These are phyloP conservation scores for Furcasterigmium furcatum DNA, from an alignment of 2,329 filamentous ascomycete genomes.

Conservation along the genomic window DNA sequence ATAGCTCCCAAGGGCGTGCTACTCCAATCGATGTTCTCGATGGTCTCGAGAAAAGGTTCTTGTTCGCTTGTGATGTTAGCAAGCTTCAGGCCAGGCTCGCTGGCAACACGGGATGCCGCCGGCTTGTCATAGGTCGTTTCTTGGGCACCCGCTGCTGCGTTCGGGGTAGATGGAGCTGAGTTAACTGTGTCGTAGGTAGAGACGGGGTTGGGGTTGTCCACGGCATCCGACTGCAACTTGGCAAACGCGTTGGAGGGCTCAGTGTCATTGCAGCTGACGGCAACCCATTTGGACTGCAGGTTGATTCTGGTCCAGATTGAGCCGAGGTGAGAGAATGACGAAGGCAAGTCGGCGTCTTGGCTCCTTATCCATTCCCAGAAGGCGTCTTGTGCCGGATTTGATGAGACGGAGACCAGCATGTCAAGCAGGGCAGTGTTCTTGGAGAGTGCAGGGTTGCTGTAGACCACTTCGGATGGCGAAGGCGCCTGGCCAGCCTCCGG, in stretches of 20 bases:
- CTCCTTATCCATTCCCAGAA: slow-evolving; percentile 37
- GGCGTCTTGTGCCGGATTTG: slow-evolving; percentile 21
- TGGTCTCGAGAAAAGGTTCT: slow-evolving; percentile 33
- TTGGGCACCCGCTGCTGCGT: background rate
- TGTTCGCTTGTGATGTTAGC: slow-evolving; percentile 29
- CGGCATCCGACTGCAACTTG: too few relatives aligned
- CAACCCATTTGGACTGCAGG: slow-evolving; percentile 29
- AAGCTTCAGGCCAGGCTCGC: slow-evolving; percentile 25
- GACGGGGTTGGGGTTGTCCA: too few relatives aligned
- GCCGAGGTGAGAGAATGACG: slow-evolving; percentile 25
- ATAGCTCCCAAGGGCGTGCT: slow-evolving; percentile 43
- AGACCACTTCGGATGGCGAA: slow-evolving; percentile 17
- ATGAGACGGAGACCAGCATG: slow-evolving; percentile 22
- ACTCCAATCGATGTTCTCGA: slow-evolving; percentile 43
- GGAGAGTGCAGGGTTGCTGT: slow-evolving; percentile 33
- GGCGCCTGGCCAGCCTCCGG: slow-evolving; percentile 9
- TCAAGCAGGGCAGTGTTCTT: slow-evolving; percentile 24
- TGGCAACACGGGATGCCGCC: slow-evolving; percentile 12
- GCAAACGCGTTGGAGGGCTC: slow-evolving; percentile 2
- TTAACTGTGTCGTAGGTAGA: background rate
- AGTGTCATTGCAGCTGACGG: slow-evolving; percentile 35
- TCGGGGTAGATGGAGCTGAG: background rate
- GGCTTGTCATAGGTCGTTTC: slow-evolving; percentile 1
- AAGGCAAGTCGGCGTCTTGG: slow-evolving; percentile 12
- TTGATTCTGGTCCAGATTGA: slow-evolving; percentile 32